Evolutionary conservation across 2,329 filamentous ascomycete species (phyloP).

Genomic region (Blastomyces gilchristii): DNA sequence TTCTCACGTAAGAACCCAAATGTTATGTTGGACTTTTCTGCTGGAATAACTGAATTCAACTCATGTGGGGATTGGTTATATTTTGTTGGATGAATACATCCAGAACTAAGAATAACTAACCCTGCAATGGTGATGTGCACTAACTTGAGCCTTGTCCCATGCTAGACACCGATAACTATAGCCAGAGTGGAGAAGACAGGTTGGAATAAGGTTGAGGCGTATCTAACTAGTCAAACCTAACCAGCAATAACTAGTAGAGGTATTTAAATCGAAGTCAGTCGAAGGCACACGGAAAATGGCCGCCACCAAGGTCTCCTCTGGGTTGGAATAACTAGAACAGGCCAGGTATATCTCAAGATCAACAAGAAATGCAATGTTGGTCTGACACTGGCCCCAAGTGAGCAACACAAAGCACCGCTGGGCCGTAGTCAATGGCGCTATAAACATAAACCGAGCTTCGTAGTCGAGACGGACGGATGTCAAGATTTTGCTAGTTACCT

Average conservation of each 20-base stretch:
- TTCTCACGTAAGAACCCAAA: not conserved
- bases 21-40: not conserved
- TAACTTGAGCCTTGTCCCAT: not conserved
- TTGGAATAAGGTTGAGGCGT: constrained; percentile 1
- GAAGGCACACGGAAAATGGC: not conserved
- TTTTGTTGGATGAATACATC: not conserved
- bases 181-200: not conserved
- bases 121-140: not conserved
- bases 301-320: not conserved
- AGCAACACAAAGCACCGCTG: not conserved
- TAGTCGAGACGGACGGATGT: not conserved
- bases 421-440: not conserved
- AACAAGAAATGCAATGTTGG: not conserved
- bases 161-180: not conserved
- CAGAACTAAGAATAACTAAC: not conserved
- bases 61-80: not conserved
- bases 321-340: not conserved
- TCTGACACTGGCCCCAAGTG: not conserved
- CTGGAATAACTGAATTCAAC: not conserved
- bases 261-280: not conserved
- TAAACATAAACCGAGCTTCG: not conserved
- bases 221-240: not conserved
- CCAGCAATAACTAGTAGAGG: not conserved
- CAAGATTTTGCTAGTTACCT: not conserved
- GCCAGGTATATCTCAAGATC: not conserved